Base-by-base conservation (phyloP, 495 filamentous ascomycete species). In the Daldinia grandis region DNA sequence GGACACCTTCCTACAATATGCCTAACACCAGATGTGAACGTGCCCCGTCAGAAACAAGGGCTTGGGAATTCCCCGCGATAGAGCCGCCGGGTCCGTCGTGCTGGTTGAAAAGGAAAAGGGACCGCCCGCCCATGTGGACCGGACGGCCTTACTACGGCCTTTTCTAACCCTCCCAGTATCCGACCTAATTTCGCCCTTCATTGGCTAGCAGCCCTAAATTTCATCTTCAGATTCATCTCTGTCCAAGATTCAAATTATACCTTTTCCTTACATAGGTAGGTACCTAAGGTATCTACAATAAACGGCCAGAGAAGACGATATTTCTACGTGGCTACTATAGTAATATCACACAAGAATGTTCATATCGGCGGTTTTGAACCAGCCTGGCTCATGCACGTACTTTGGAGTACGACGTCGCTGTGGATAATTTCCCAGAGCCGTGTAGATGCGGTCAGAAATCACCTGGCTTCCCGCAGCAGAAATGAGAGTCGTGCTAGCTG, bases 21-120 rank as follows among this genome's bases (percentile, higher is more conserved):
- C 50, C 49, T 28, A 10, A 8, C 57, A 54, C 33, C 10, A 40
- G 50, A 53, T 49, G 55, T 60, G 67, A 60, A 37, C 44, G 61
- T 65, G 59, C 49, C n/a, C 64, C 59, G 31, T 60, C 25, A 72
- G 64, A 72, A 64, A 72, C 69, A 72, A 68, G 64, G 64, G 69
- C 64, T 15, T 56, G 50, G 38, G 53, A 74, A 77, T 75, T 75
- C 75, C 73, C 75, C 75, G 75, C 66, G 73, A 75, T 75, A 73
- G 75, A 77, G 73, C 75, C 75, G 75, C 62, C 66, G 50, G 69
- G 60, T 58, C 62, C 53, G 69, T 67, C 69, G 37, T 51, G 56
- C 15, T 49, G 28, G 44, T 30, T 60, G 47, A 31, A 38, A 67
- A 66, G 59, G 47, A 59, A 35, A 57, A 71, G 58, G 64, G 58